Percentiles rank a stretch among this genome's conserved stretches.
phyloP scores from a whole-genome alignment of 768 basidiomycete species.

The Podaxis mareebaensis region DNA sequence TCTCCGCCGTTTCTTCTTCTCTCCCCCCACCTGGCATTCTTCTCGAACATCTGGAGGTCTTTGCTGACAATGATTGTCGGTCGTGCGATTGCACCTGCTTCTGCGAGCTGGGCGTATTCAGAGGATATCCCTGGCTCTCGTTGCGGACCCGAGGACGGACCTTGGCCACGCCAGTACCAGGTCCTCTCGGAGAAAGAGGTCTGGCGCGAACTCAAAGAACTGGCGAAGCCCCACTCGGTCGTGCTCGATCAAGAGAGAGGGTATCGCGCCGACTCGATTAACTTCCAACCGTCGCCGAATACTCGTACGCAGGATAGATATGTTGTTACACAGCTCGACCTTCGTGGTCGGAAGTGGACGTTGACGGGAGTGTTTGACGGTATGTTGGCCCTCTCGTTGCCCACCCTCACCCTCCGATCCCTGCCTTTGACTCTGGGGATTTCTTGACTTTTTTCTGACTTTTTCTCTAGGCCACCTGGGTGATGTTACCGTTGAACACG shows the following conservation, averaged over 20 bases:
- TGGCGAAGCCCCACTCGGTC: slow-evolving; percentile 49
- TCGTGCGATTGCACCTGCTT: slow-evolving; percentile 20
- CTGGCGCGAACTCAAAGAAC: slow-evolving; percentile 49
- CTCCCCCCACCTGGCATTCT: background rate
- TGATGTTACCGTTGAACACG: slow-evolving; percentile 69
- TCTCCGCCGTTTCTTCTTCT: background rate
- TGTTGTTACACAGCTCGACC: slow-evolving; percentile 54
- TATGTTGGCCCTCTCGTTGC: slow-evolving; percentile 28
- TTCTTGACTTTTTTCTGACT: slow-evolving; percentile 9
- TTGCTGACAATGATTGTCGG: slow-evolving; percentile 39
- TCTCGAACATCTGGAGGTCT: slow-evolving; percentile 22
- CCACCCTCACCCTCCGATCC: background rate
- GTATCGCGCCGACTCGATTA: slow-evolving; percentile 51
- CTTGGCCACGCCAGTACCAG: slow-evolving; percentile 63
- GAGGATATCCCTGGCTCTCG: slow-evolving; percentile 65
- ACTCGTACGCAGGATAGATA: slow-evolving; percentile 65
- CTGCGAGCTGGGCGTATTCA: slow-evolving; percentile 28
- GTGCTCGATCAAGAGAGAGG: slow-evolving; percentile 16
- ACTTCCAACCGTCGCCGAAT: slow-evolving; percentile 63
- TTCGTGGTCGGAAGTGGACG: slow-evolving; percentile 60
- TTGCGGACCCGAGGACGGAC: slow-evolving; percentile 63
- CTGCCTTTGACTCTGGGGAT: background rate
- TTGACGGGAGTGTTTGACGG: slow-evolving; percentile 74
- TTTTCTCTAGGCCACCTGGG: slow-evolving; percentile 58
- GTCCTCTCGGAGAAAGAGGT: slow-evolving; percentile 51